phyloP scores from a whole-genome alignment of 257 asterid genomes.

The Forsythia suspensa region DNA sequence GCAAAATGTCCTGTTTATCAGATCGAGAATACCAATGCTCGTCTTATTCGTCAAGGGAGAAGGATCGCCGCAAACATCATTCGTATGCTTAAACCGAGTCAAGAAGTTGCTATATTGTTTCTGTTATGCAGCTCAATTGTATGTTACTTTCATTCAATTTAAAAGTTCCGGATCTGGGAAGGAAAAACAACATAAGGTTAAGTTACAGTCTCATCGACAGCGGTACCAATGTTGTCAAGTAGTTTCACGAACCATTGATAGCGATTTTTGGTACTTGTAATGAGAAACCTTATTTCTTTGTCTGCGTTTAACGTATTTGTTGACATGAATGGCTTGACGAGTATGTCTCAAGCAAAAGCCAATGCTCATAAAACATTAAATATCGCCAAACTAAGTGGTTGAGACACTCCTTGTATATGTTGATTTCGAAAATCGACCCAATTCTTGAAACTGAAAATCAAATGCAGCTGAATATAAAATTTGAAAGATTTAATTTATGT shows the following conservation, averaged over 20 bases:
- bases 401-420: too few species aligned
- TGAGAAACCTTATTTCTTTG: neutral
- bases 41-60: slow-evolving; percentile 69
- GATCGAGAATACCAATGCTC: slow-evolving; percentile 71
- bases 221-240: neutral
- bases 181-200: too few species aligned
- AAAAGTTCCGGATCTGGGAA: neutral
- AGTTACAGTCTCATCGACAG: neutral
- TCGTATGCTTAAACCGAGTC: slow-evolving; percentile 37
- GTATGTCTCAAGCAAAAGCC: too few species aligned
- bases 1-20: slow-evolving; percentile 25
- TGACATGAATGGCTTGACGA: neutral
- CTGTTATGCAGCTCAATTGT: neutral
- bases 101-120: neutral
- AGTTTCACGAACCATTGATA: neutral
- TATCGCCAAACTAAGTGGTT: too few species aligned
- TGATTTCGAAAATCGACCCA: too few species aligned
- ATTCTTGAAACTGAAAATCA: too few species aligned
- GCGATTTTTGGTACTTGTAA: neutral
- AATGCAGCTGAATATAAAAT: too few species aligned
- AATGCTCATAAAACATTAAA: too few species aligned
- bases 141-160: neutral
- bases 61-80: slow-evolving; percentile 74
- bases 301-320: neutral
- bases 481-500: too few species aligned